A percentile compares a stretch with the other conserved stretches of the same genome.
Evolutionary conservation across 768 basidiomycete genomes (phyloP).

Genomic region (Russula dissimulans): DNA sequence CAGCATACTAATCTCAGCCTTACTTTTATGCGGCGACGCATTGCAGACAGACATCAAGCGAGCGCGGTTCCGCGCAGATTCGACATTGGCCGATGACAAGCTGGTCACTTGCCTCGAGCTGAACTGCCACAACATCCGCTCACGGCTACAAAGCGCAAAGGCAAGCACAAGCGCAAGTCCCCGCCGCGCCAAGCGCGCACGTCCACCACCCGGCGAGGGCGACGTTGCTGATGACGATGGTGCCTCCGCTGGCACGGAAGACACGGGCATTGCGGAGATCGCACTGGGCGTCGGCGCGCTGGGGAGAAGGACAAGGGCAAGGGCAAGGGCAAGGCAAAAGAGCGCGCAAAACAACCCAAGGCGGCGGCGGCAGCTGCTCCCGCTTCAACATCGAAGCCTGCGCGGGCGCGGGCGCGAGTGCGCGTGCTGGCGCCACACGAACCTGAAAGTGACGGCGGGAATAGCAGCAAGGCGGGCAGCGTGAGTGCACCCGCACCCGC

Average conservation of each 20-base stretch:
- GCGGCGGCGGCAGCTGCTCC: background rate
- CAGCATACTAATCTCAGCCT: background rate
- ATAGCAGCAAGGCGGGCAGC: background rate
- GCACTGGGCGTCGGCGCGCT: conserved; percentile 17
- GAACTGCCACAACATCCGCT: conserved; percentile 42
- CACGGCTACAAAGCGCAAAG: conserved; percentile 18
- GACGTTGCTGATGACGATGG: conserved; percentile 23
- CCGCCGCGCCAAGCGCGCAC: conserved; percentile 24
- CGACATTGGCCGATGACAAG: conserved; percentile 58
- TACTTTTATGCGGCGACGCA: background rate
- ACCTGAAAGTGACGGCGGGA: background rate
- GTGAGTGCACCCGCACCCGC: background rate
- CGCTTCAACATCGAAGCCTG: background rate
- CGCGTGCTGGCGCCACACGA: background rate
- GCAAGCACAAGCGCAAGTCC: conserved; percentile 16
- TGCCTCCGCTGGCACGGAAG: conserved; percentile 22
- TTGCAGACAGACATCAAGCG: conserved; percentile 60
- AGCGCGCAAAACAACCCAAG: background rate
- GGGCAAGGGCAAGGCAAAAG: conserved; percentile 1
- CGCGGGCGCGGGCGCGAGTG: background rate
- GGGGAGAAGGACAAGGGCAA: conserved; percentile 10
- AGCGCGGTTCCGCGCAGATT: conserved; percentile 71
- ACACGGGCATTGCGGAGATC: conserved; percentile 29
- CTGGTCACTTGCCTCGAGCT: conserved; percentile 48
- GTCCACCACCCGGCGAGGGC: conserved; percentile 11